These are phyloP conservation scores for Cadophora sp. DNA, from an alignment of 2,329 filamentous ascomycete genomes.

Conservation along the genomic window DNA sequence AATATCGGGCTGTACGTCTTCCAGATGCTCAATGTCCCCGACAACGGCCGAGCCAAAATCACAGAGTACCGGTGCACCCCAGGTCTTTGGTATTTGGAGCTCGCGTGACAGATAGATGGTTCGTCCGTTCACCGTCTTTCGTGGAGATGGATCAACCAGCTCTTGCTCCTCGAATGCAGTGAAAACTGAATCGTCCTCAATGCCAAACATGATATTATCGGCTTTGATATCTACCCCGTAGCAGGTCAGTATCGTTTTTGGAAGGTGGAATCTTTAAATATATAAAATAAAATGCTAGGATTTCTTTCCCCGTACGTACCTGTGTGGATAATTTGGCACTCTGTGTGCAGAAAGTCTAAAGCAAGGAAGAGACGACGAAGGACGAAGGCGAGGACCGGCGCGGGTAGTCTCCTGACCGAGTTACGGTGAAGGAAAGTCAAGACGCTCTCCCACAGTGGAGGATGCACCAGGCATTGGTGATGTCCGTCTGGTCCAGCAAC, in stretches of 20 bases:
- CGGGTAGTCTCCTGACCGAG: conserved; percentile 47
- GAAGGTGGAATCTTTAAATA: not conserved
- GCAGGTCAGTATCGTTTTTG: no score
- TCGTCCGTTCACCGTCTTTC: conserved; percentile 51
- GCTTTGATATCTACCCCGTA: conserved; percentile 51
- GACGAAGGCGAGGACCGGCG: not conserved
- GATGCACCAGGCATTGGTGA: conserved; percentile 50
- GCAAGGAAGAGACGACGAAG: conserved; percentile 51
- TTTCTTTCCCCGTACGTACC: conserved; percentile 43
- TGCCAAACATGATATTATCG: conserved; percentile 54
- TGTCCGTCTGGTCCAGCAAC: conserved; percentile 46
- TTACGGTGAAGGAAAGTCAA: conserved; percentile 50
- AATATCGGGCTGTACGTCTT: conserved; percentile 50
- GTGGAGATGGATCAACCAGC: conserved; percentile 48
- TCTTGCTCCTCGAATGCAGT: conserved; percentile 51
- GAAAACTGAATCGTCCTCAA: conserved; percentile 48
- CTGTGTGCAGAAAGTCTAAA: conserved; percentile 53
- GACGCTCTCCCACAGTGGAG: conserved; percentile 53
- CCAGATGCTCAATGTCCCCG: conserved; percentile 46
- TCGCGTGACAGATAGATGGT: conserved; percentile 52
- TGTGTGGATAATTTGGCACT: conserved; percentile 54
- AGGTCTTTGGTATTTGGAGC: conserved; percentile 40
- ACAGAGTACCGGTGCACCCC: conserved; percentile 51
- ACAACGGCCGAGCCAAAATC: conserved; percentile 56
- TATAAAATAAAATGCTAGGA: not conserved